phyloP scores from a whole-genome alignment of 371 early-diverging fungal genomes.

The Mucor plumbeus region DNA sequence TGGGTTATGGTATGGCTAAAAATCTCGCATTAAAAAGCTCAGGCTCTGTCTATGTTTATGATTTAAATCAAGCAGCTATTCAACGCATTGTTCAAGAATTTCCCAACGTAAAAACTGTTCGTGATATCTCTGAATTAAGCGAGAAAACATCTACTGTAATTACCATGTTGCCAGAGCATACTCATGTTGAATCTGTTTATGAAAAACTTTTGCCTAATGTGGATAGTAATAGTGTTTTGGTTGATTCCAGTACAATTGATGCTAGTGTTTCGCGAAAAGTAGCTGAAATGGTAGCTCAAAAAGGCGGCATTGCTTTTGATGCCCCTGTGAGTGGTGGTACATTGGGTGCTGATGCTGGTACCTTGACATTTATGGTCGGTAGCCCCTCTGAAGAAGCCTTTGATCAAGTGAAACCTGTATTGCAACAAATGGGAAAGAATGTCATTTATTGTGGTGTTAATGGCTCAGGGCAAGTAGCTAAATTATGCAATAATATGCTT shows the following conservation, averaged over 20 bases:
- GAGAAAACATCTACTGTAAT: conserved; percentile 76
- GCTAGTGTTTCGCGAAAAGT: conserved; percentile 73
- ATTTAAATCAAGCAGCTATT: conserved; percentile 64
- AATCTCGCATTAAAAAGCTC: conserved; percentile 75
- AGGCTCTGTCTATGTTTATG: conserved; percentile 71
- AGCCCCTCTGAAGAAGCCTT: conserved; percentile 63
- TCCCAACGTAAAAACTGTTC: conserved; percentile 58
- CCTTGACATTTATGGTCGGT: conserved; percentile 98
- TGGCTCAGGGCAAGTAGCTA: conserved; percentile 94
- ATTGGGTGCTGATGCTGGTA: conserved; percentile 89
- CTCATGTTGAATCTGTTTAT: conserved; percentile 84
- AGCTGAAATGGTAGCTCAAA: conserved; percentile 58
- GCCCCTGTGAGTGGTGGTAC: conserved; percentile 97
- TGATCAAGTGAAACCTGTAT: conserved; percentile 66
- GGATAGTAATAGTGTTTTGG: conserved; percentile 59
- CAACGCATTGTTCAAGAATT: conserved; percentile 53
- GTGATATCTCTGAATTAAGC: conserved; percentile 74
- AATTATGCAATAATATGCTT: conserved; percentile 97
- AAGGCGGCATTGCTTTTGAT: conserved; percentile 80
- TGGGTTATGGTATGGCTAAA: conserved; percentile 92
- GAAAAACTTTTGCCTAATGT: conserved; percentile 65
- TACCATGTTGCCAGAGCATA: conserved; percentile 91
- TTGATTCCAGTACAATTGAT: conserved; percentile 95
- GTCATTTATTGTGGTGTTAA: conserved; percentile 89
- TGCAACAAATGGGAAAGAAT: conserved; percentile 91